Base-by-base conservation (phyloP, 805 yeast species). In the Barnettozyma pratensis region DNA sequence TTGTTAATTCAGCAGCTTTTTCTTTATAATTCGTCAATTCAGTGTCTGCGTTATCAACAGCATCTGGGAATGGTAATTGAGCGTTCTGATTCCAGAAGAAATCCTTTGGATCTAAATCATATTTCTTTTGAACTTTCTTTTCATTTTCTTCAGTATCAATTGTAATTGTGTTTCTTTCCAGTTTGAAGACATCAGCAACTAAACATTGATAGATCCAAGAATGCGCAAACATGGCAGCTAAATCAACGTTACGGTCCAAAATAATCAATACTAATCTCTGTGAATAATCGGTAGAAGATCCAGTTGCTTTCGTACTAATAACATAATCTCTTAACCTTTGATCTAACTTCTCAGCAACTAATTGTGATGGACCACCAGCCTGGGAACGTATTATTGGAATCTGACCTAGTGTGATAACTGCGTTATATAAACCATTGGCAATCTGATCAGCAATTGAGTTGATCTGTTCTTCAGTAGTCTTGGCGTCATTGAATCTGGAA, bases 191-290 rank as follows among this genome's bases (percentile, higher is more conserved):
- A 64, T 94, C 99, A 60, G 91, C 87, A 19, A 94, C 94, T 80
- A 94, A 83, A 60, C 97, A 90, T 70, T 92, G 96, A 65, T 94
- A 94, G 44, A 95, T 91, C 97, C 98, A 92, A 10, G 97, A 88
- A 68, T 94, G 99, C 1, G 92, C 80, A 66, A 94, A 83, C 97
- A 94, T 92, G 12, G 96, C 85, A 2, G 94, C 84, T 52, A 94
- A 73, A 67, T 94, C 98, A 50, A 94, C 75, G 62, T 85, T 87
- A 66, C 99, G 77, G 68, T 94, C 99, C 41, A 94, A 68, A 38
- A 94, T 66, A 32, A 95, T 75, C 57, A 94, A 72, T 10, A 92
- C 97, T 3, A 85, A 79, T 52, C 96, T 73, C 49, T 83, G 84
- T 37, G 74, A 57, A 6, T 68, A 62, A 28, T 56, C 61, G 19